A percentile compares a stretch with the other conserved stretches of the same genome.
These are phyloP conservation scores for Wickerhamomyces tratensis DNA, from an alignment of 805 yeast species.

Conservation along the genomic window DNA sequence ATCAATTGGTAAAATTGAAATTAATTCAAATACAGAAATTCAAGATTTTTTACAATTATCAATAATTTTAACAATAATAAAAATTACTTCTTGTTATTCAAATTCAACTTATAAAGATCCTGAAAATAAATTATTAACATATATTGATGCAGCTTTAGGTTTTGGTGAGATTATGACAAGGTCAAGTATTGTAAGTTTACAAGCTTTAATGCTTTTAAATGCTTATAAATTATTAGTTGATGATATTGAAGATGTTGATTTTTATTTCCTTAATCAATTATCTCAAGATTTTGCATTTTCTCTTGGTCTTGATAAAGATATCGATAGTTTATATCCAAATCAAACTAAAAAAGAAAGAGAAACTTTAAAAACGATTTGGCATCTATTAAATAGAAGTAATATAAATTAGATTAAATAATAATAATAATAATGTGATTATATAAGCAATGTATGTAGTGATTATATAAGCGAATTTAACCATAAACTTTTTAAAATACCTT, in stretches of 20 bases:
- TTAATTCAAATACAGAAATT: slow-evolving; percentile 6
- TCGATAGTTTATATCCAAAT: slow-evolving; percentile 12
- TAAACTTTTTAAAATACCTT: too few species aligned
- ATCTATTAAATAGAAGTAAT: too few species aligned
- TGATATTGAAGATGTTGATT: slow-evolving; percentile 9
- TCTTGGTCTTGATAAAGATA: slow-evolving; percentile 12
- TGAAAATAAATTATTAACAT: slow-evolving; percentile 4
- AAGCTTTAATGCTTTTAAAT: slow-evolving; percentile 9
- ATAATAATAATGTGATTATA: too few species aligned
- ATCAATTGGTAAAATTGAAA: slow-evolving; percentile 2
- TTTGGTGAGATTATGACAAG: slow-evolving; percentile 12
- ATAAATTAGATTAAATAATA: too few species aligned
- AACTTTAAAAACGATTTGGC: slow-evolving; percentile 9
- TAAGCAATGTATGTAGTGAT: too few species aligned
- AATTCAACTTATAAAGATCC: slow-evolving; percentile 6
- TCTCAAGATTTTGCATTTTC: slow-evolving; percentile 14
- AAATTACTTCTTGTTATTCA: slow-evolving; percentile 9
- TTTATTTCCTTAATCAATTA: slow-evolving; percentile 9
- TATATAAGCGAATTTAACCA: too few species aligned
- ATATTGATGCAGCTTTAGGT: slow-evolving; percentile 10
- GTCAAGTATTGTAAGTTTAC: slow-evolving; percentile 10
- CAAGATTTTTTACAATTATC: slow-evolving; percentile 10
- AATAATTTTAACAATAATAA: slow-evolving; percentile 6
- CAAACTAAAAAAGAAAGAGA: slow-evolving; percentile 8
- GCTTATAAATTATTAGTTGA: slow-evolving; percentile 11